Evolutionary conservation across 1,139 yeast genomes (phyloP).

Genomic region (Yamadazyma jaroonii): DNA sequence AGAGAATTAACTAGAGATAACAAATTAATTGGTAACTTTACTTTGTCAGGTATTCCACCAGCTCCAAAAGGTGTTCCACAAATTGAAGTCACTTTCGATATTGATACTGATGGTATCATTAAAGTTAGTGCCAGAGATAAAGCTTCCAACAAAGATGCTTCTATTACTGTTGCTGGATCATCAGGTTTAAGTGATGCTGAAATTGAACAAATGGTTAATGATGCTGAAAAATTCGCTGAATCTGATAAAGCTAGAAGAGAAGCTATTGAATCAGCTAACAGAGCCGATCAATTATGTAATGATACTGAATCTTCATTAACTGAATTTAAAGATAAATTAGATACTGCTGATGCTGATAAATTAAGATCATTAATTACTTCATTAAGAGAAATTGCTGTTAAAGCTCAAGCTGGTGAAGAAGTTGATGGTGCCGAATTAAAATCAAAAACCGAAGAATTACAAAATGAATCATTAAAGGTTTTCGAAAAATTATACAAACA

Average conservation of each 20-base stretch:
- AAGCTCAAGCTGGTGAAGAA: slow-evolving; percentile 91
- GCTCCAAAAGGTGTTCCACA: slow-evolving; percentile 99
- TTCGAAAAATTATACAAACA: slow-evolving; percentile 93
- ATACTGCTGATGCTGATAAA: slow-evolving; percentile 82
- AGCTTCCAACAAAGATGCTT: slow-evolving; percentile 97
- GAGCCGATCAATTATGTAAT: slow-evolving; percentile 94
- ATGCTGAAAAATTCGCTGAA: slow-evolving; percentile 97
- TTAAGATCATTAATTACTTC: slow-evolving; percentile 73
- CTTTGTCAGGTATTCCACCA: slow-evolving; percentile 94
- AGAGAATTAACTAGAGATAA: slow-evolving; percentile 98
- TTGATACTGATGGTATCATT: slow-evolving; percentile 98
- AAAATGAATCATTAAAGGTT: slow-evolving; percentile 85
- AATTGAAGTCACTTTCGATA: slow-evolving; percentile 96
- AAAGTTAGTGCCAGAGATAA: slow-evolving; percentile 98
- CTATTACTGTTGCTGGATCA: slow-evolving; percentile 98
- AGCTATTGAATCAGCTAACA: slow-evolving; percentile 93
- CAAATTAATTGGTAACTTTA: slow-evolving; percentile 97
- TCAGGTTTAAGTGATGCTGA: slow-evolving; percentile 96
- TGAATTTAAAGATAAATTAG: slow-evolving; percentile 93
- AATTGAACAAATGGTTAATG: slow-evolving; percentile 97
- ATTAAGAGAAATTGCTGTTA: slow-evolving; percentile 87
- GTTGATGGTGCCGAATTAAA: slow-evolving; percentile 82
- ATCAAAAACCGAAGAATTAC: slow-evolving; percentile 92
- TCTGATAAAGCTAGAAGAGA: slow-evolving; percentile 94
- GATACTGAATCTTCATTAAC: slow-evolving; percentile 93